Evolutionary conservation across 768 basidiomycete genomes (phyloP).

Genomic region (Fibroporia radiculosa): DNA sequence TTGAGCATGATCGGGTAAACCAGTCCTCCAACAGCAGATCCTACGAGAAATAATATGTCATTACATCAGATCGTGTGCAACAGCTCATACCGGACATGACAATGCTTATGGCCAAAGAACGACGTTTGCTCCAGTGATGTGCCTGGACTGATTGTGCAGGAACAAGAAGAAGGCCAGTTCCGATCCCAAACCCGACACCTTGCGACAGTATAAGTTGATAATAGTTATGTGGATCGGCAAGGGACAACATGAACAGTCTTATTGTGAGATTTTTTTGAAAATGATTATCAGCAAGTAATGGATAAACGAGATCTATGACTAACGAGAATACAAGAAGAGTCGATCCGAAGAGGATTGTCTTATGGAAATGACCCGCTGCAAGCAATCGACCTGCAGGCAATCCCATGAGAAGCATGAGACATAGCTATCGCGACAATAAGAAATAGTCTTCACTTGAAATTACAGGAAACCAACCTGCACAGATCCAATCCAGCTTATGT

Average conservation of each 20-base stretch:
- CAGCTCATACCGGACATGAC: slow-evolving; percentile 14
- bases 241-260: slow-evolving; percentile 39
- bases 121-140: slow-evolving; percentile 35
- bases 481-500: slow-evolving; percentile 41
- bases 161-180: slow-evolving; percentile 36
- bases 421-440: slow-evolving; percentile 9
- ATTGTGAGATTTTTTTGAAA: slow-evolving; percentile 10
- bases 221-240: slow-evolving; percentile 30
- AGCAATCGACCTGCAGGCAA: slow-evolving; percentile 33
- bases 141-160: slow-evolving; percentile 39
- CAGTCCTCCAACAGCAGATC: slow-evolving; percentile 23
- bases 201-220: slow-evolving; percentile 46
- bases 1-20: slow-evolving; percentile 29
- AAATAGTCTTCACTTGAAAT: background rate
- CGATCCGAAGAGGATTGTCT: slow-evolving; percentile 19
- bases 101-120: slow-evolving; percentile 27
- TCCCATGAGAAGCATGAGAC: slow-evolving; percentile 35
- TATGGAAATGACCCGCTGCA: slow-evolving; percentile 39
- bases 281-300: slow-evolving; percentile 8
- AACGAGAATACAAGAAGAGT: slow-evolving; percentile 17
- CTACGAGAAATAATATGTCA: background rate
- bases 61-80: background rate
- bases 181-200: slow-evolving; percentile 44
- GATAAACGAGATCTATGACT: slow-evolving; percentile 8
- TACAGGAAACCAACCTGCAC: slow-evolving; percentile 25